Evolutionary conservation across 352 stramenopile species (phyloP).

Genomic region (Pilasporangium apinafurcum): DNA sequence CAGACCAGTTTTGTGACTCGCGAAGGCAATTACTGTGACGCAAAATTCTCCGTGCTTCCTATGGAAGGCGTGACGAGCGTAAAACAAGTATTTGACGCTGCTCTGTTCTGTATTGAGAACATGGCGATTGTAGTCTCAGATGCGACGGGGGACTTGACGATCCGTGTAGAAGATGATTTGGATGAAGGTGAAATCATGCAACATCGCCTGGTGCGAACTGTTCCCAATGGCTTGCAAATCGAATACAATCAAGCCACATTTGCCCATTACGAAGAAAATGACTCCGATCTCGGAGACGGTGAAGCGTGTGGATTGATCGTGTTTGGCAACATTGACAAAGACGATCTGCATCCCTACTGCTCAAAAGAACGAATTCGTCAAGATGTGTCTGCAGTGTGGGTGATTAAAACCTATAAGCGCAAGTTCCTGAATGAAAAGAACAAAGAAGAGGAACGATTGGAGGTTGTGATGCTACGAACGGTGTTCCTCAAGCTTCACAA

Average conservation of each 20-base stretch:
- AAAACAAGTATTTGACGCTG: conserved; percentile 22
- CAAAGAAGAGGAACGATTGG: conserved; percentile 3
- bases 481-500: too few relatives aligned
- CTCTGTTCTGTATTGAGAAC: conserved; percentile 26
- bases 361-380: conserved; percentile 14
- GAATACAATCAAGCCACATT: conserved; percentile 20
- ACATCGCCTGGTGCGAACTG: conserved; percentile 14
- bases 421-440: conserved; percentile 8
- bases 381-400: conserved; percentile 17
- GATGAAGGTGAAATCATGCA: conserved; percentile 11
- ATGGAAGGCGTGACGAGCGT: conserved; percentile 18
- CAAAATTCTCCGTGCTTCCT: conserved; percentile 17
- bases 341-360: conserved; percentile 28
- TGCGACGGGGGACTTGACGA: conserved; percentile 19
- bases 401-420: conserved; percentile 5
- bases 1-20: conserved; percentile 9
- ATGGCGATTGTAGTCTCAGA: conserved; percentile 36
- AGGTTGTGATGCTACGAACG: conserved; percentile 25
- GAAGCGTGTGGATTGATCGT: conserved; percentile 9
- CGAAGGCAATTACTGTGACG: conserved; percentile 12
- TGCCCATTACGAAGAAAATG: conserved; percentile 9
- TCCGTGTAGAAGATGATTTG: conserved; percentile 29
- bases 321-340: conserved; percentile 19
- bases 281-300: not conserved
- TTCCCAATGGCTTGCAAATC: not conserved